Base-by-base conservation (phyloP, 78 protist genomes). In the Dictyostelium capitatum region DNA sequence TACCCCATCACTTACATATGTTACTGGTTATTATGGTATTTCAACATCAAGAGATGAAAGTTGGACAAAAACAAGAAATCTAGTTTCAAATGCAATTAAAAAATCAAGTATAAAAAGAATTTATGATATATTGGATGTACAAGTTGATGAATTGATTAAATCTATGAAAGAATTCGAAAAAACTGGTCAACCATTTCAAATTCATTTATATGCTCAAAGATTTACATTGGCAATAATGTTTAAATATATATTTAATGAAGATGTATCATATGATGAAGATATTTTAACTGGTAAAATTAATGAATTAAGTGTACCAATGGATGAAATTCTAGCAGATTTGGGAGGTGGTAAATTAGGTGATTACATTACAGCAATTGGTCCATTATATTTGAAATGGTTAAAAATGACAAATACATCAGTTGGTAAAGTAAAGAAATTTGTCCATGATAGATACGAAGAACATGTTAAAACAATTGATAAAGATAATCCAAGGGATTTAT, bases 171-270 rank as follows among this genome's bases (percentile, higher is more conserved):
- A 65, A 67, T 57, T 14, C n/a, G 8, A 48, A 62, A 69, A 50
- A n/a, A 59, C n/a, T 28, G 32, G 30, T 6, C 20, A 46, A 41
- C 11, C 46, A 6, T 10, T 70, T 47, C 1, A 51, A 25, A 12
- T 82, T 67, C 11, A 12, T 41, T 17, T 37, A 11, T 47, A 25
- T 70, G 48, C 28, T 0, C 15, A 20, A 30, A 67, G 90, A 23
- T 82, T 46, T 53, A 82, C 56, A 74, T 75, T 25, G 28, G n/a
- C 32, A 53, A 37, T 23, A 7, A 82, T 82, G 48, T 51, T 48
- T 23, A 82, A n/a, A 70, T 50, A 51, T 82, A 70, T 82, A 15
- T 75, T 47, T 17, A 47, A 41, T 47, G 43, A 47, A 48, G 4
- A 48, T 2, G 12, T 74, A 20, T 47, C 62, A 20, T 74, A 74